phyloP scores from a whole-genome alignment of 75 land plant species.

The Azolla pinnata region DNA sequence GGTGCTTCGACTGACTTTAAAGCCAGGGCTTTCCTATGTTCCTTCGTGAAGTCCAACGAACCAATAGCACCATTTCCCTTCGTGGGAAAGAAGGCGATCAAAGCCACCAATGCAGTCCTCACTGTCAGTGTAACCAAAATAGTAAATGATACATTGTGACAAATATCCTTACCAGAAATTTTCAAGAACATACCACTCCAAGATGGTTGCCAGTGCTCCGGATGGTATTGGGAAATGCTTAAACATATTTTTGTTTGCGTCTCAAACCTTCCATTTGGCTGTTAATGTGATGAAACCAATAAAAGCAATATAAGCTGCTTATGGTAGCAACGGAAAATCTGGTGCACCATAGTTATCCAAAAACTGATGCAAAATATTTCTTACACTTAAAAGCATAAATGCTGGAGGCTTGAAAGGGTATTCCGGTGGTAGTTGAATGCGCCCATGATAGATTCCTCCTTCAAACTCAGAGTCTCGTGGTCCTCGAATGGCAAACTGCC shows the following conservation, averaged over 20 bases:
- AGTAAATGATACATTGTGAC: background rate
- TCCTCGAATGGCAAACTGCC: slow-evolving; percentile 96
- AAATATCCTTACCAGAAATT: no score
- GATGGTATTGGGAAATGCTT: slow-evolving; percentile 94
- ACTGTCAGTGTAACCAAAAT: slow-evolving; percentile 64
- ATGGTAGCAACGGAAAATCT: no score
- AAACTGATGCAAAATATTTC: no score
- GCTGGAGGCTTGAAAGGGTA: slow-evolving; percentile 95
- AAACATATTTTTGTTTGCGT: slow-evolving; percentile 94
- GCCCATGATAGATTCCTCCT: slow-evolving; percentile 92
- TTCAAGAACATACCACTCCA: slow-evolving; percentile 80
- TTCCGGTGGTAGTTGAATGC: slow-evolving; percentile 88
- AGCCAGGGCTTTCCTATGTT: slow-evolving; percentile 79
- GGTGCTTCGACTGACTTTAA: slow-evolving; percentile 74
- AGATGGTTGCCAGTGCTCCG: slow-evolving; percentile 99
- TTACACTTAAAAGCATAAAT: slow-evolving; percentile 82
- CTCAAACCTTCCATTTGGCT: slow-evolving; percentile 98
- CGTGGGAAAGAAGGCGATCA: slow-evolving; percentile 99
- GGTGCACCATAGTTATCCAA: no score
- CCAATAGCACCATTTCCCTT: slow-evolving; percentile 88
- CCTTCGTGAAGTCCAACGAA: slow-evolving; percentile 81
- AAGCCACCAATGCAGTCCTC: slow-evolving; percentile 88
- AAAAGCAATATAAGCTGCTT: no score
- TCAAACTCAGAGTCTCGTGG: slow-evolving; percentile 84
- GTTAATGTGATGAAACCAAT: no score